Evolutionary conservation across 371 early-diverging fungal genomes (phyloP).

Genomic region (Mucor saturninus): DNA sequence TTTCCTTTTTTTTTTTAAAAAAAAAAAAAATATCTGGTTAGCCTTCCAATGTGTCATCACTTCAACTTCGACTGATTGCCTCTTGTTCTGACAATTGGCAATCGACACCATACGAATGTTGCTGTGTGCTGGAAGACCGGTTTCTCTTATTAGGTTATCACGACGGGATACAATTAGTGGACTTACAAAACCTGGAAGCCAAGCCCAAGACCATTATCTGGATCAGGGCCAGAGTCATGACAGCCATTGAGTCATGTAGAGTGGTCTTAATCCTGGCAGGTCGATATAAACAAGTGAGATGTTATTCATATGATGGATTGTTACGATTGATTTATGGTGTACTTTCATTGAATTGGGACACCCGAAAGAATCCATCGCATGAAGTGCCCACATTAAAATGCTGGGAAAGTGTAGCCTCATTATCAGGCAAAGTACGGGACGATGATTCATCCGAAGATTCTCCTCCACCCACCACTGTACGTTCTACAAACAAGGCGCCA

Average conservation of each 20-base stretch:
- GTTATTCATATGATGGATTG: constrained; percentile 47
- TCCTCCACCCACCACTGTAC: not conserved
- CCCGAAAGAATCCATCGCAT: constrained; percentile 13
- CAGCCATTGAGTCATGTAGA: constrained; percentile 35
- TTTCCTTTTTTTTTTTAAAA: not conserved
- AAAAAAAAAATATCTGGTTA: not conserved
- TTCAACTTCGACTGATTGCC: constrained; percentile 29
- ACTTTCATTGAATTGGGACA: constrained; percentile 33
- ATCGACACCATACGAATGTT: constrained; percentile 37
- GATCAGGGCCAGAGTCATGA: constrained; percentile 39
- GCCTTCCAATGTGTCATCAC: constrained; percentile 14
- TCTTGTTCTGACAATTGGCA: constrained; percentile 28
- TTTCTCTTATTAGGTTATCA: constrained; percentile 41
- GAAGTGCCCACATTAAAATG: constrained; percentile 31
- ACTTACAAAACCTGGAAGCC: constrained; percentile 14
- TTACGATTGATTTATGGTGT: constrained; percentile 37
- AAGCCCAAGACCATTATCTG: constrained; percentile 38
- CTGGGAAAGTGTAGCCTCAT: constrained; percentile 28
- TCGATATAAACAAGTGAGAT: constrained; percentile 46
- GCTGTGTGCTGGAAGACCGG: constrained; percentile 44
- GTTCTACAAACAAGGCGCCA: not conserved
- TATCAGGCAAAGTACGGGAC: constrained; percentile 21
- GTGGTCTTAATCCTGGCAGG: constrained; percentile 40
- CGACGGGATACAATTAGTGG: constrained; percentile 36
- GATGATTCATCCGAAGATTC: not conserved